Conservation (phyloP, 306 rosid genomes). For the Astragalus membranaceus region DNA sequence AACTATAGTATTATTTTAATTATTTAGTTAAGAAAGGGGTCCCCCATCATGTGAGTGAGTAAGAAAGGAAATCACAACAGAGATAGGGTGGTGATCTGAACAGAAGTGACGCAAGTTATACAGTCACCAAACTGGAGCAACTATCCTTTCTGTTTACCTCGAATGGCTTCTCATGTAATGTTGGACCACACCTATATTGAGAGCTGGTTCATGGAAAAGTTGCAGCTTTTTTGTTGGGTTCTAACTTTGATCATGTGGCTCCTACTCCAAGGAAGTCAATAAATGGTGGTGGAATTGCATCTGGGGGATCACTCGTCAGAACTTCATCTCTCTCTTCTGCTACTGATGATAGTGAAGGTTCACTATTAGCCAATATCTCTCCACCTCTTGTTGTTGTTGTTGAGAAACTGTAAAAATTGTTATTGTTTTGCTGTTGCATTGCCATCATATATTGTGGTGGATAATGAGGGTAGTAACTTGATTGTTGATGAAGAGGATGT, state of each 20-base stretch:
- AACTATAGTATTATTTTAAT: not conserved
- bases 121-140: constrained; percentile 45
- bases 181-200: constrained; percentile 65
- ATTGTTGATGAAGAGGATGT: not conserved
- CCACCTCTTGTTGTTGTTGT: not conserved
- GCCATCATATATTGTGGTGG: constrained; percentile 27
- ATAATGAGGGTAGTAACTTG: constrained; percentile 18
- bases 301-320: constrained; percentile 16
- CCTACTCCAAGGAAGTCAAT: constrained; percentile 98
- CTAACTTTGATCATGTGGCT: constrained; percentile 58
- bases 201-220: constrained; percentile 26
- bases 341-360: constrained; percentile 39
- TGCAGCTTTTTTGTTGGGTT: constrained; percentile 37
- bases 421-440: constrained; percentile 33
- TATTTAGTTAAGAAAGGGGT: constrained; percentile 21
- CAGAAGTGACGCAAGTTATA: constrained; percentile 42
- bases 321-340: constrained; percentile 31
- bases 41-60: constrained; percentile 32
- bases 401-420: constrained; percentile 24
- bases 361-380: constrained; percentile 29
- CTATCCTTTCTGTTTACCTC: constrained; percentile 50
- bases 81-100: constrained; percentile 30
- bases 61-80: constrained; percentile 33
- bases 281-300: constrained; percentile 52
- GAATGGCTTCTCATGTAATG: constrained; percentile 43